Conservation (phyloP, 2,329 filamentous ascomycete species). For the Sporothrix curviconia region DNA sequence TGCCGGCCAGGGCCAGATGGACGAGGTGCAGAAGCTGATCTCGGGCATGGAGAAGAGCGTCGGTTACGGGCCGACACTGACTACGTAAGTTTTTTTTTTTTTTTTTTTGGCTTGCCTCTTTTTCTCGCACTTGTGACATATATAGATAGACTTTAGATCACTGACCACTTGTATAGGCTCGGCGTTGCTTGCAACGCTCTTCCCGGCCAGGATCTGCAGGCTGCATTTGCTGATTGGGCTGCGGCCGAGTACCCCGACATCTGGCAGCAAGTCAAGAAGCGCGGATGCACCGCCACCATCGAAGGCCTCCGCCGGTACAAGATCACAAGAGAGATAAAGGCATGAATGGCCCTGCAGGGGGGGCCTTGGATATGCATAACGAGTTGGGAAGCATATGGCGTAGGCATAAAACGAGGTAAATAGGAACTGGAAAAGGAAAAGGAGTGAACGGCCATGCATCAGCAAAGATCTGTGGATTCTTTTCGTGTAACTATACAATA, state of each 20-base stretch:
- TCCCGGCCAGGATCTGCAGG: conserved; percentile 57
- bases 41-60: conserved; percentile 59
- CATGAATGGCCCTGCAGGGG: neutral
- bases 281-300: conserved; percentile 40
- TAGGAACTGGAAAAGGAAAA: neutral
- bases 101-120: too few species aligned
- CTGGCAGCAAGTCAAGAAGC: conserved; percentile 60
- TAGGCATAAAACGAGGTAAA: neutral
- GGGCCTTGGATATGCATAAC: too few species aligned
- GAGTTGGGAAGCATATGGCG: too few species aligned
- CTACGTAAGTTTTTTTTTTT: conserved; percentile 54
- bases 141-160: conserved; percentile 9
- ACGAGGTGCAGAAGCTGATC: conserved; percentile 61
- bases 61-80: conserved; percentile 59
- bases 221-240: conserved; percentile 68
- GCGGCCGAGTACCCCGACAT: conserved; percentile 57
- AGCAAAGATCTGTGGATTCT: neutral
- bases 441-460: neutral
- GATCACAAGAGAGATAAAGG: conserved; percentile 33
- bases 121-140: neutral
- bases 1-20: conserved; percentile 63
- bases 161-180: conserved; percentile 44
- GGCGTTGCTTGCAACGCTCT: conserved; percentile 71
- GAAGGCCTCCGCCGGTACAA: conserved; percentile 44
- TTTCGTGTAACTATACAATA: neutral